Evolutionary conservation across 257 asterid genomes (phyloP).

Genomic region (Misopates orontium): DNA sequence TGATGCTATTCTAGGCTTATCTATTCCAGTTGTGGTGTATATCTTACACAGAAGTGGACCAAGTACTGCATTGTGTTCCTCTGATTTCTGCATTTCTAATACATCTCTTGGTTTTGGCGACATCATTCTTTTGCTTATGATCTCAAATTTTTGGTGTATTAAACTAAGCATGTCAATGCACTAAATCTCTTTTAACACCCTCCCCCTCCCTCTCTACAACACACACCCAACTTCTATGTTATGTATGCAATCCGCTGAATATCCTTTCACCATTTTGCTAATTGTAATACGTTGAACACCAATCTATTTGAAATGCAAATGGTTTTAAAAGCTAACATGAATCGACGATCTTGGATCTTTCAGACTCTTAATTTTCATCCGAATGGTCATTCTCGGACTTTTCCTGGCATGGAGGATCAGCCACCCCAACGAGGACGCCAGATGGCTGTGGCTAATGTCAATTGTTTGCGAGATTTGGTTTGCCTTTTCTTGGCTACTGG

Average conservation of each 20-base stretch:
- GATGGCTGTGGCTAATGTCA: slow-evolving; percentile 82
- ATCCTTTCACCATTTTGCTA: neutral
- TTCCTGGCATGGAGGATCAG: slow-evolving; percentile 69
- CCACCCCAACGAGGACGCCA: slow-evolving; percentile 66
- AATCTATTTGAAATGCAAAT: neutral
- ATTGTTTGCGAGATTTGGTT: slow-evolving; percentile 77
- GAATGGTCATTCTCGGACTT: slow-evolving; percentile 59
- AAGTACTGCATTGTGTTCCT: neutral
- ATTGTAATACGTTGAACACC: neutral
- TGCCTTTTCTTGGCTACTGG: slow-evolving; percentile 83
- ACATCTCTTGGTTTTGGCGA: neutral
- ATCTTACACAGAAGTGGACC: neutral
- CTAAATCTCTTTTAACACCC: neutral
- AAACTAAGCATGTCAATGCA: neutral
- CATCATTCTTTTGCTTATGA: too few relatives aligned
- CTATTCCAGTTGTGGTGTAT: neutral
- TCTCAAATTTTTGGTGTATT: neutral
- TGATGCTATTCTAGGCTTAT: too few relatives aligned
- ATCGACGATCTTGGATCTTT: neutral
- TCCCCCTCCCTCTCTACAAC: too few relatives aligned
- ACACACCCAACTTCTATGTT: neutral
- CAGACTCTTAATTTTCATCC: slow-evolving; percentile 66
- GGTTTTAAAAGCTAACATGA: slow-evolving; percentile 1
- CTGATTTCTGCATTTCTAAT: neutral
- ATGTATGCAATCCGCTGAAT: neutral